Evolutionary conservation across 1,139 yeast species (phyloP).

Genomic region (Kodamaea sp.): DNA sequence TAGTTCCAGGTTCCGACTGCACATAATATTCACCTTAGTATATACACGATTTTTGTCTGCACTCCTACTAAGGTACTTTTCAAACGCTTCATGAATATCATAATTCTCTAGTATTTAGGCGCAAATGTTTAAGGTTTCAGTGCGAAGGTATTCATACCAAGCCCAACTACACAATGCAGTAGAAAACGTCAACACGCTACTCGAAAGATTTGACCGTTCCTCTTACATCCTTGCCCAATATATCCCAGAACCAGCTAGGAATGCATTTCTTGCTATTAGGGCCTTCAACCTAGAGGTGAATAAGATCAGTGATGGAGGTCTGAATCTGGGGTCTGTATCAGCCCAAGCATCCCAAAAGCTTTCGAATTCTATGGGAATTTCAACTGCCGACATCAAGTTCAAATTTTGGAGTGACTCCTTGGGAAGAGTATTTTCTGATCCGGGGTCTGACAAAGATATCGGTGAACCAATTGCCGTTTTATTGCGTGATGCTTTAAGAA

Average conservation of each 20-base stretch:
- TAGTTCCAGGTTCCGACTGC: too few relatives aligned
- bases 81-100: too few relatives aligned
- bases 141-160: conserved; percentile 15
- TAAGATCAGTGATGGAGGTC: conserved; percentile 53
- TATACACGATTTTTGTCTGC: too few relatives aligned
- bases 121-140: conserved; percentile 5
- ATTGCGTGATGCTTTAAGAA: conserved; percentile 48
- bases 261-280: conserved; percentile 66
- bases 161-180: conserved; percentile 37
- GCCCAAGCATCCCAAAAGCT: conserved; percentile 33
- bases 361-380: conserved; percentile 39
- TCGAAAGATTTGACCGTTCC: conserved; percentile 59
- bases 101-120: too few relatives aligned
- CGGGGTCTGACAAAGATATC: conserved; percentile 35
- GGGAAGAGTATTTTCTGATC: conserved; percentile 40
- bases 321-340: conserved; percentile 33
- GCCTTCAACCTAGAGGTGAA: conserved; percentile 72
- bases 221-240: conserved; percentile 69
- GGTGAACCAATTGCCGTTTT: conserved; percentile 72
- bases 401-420: conserved; percentile 63
- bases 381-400: conserved; percentile 55
- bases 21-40: too few relatives aligned
- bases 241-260: conserved; percentile 65
- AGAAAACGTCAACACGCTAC: conserved; percentile 41
- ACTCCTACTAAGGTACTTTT: too few relatives aligned